phyloP scores from a whole-genome alignment of 164 flowering plant species.

The Chimonanthus salicifolius region DNA sequence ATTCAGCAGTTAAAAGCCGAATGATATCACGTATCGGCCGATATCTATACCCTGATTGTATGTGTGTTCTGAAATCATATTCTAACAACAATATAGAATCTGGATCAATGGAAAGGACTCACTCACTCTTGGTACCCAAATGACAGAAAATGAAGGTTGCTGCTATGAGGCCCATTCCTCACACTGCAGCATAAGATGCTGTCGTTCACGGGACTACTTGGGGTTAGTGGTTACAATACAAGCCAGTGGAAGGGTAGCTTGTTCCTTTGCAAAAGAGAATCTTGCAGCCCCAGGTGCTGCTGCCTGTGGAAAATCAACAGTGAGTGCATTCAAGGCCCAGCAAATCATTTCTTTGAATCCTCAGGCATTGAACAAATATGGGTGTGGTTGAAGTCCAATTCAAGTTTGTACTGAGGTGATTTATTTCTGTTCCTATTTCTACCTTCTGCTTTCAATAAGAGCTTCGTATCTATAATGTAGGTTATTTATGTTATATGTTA shows the following conservation, averaged over 20 bases:
- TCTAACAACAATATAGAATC: slow-evolving; percentile 15
- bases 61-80: slow-evolving; percentile 10
- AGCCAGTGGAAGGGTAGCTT: slow-evolving; percentile 43
- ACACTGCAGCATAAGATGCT: slow-evolving; percentile 65
- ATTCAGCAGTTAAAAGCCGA: too few species aligned
- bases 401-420: slow-evolving; percentile 87
- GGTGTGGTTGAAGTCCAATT: slow-evolving; percentile 82
- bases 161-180: slow-evolving; percentile 95
- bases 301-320: slow-evolving; percentile 51
- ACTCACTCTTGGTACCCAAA: slow-evolving; percentile 15
- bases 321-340: slow-evolving; percentile 69
- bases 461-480: too few species aligned
- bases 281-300: slow-evolving; percentile 37
- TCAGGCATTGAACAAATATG: slow-evolving; percentile 92
- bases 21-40: too few species aligned
- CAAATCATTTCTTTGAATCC: slow-evolving; percentile 88
- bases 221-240: slow-evolving; percentile 45
- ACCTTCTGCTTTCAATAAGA: too few species aligned
- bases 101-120: slow-evolving; percentile 19
- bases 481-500: too few species aligned
- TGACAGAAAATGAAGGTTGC: slow-evolving; percentile 55
- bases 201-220: slow-evolving; percentile 56
- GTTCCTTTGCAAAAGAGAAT: slow-evolving; percentile 44
- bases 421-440: neutral
- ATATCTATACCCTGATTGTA: too few species aligned